Base-by-base conservation (phyloP, 148 eudicot species). In the Fallopia convolvulus region DNA sequence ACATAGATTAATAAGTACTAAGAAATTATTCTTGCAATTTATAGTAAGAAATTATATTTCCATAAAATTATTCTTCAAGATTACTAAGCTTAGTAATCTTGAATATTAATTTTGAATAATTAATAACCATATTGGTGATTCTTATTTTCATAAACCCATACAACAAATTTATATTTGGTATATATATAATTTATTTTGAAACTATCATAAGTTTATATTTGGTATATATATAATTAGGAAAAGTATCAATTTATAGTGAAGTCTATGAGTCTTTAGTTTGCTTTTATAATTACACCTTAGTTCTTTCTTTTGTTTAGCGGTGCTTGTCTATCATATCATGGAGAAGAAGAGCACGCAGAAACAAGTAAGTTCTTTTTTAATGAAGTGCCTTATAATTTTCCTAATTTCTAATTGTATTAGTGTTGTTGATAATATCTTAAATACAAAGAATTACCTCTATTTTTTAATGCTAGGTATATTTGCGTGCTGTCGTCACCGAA, bases 301-400 rank as follows among this genome's bases (percentile, higher is more conserved):
- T 80, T 47, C 48, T 74, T 75, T 44, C 77, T 75, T 71, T 26
- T 72, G 46, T 83, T 76, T 88, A 92, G 97, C 90, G 93, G 95
- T 75, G 92, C 61, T 50, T 85, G 72, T 90, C 98, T 48, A 78
- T 89, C 21, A 32, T 88, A 53, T 88, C 90, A 79, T 90, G 97
- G 97, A 89, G 88, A 82, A 94, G 81, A 83, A 90, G 83, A 83
- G 85, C 88, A 30, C 85, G 84, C 32, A 87, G 79, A 83, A 83
- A 89, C 92, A 94, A 86, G 98, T 94, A 74, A 90, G 96, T 86
- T 18, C 1, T 49, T 46, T 17, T 39, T 44, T 14, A 73, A 17
- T 42, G 39, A 39, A 30, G 14, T 47, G 2, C 14, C 2, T 74
- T 49, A 48, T 23, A 17, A n/a, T 48, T 47, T 9, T 4, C 32